phyloP scores from a whole-genome alignment of 2,329 filamentous ascomycete genomes.

The Dactylellina cionopaga region DNA sequence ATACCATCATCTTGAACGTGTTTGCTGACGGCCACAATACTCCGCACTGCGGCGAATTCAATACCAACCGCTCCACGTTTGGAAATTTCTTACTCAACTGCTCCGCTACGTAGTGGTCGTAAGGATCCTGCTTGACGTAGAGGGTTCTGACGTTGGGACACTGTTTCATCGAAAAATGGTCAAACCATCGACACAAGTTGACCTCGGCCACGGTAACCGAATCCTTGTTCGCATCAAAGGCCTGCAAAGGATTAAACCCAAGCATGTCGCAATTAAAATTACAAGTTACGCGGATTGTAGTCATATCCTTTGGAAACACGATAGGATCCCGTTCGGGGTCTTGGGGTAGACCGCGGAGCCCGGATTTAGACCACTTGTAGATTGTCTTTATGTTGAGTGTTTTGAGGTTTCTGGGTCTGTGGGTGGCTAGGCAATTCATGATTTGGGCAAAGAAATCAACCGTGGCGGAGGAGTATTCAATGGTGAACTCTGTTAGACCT shows the following conservation, averaged over 20 bases:
- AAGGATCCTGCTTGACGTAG: neutral
- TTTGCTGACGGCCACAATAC: neutral
- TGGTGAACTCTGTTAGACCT: conserved; percentile 28
- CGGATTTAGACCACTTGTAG: neutral
- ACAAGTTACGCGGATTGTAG: conserved; percentile 3
- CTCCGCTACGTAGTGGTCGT: neutral
- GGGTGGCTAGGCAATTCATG: conserved; percentile 14
- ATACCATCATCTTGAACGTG: neutral
- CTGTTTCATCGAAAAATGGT: conserved; percentile 10
- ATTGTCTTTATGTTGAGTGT: conserved; percentile 5
- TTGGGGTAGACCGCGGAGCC: neutral
- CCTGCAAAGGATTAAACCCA: neutral
- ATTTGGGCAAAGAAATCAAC: conserved; percentile 20
- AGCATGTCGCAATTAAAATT: neutral
- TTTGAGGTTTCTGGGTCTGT: conserved; percentile 24
- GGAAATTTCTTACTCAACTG: conserved; percentile 20
- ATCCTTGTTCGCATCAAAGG: conserved; percentile 12
- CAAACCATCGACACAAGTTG: neutral
- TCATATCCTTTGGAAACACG: conserved; percentile 32
- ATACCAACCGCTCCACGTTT: conserved; percentile 13
- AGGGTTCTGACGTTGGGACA: conserved; percentile 37
- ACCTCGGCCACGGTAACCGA: conserved; percentile 19
- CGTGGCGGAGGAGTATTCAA: neutral
- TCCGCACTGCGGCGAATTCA: neutral
- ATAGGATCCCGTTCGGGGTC: conserved; percentile 1